Evolutionary conservation across 371 early-diverging fungal genomes (phyloP), one percentile per base, ranked within the genome.

Genomic region (Fennellomyces sp.): DNA sequence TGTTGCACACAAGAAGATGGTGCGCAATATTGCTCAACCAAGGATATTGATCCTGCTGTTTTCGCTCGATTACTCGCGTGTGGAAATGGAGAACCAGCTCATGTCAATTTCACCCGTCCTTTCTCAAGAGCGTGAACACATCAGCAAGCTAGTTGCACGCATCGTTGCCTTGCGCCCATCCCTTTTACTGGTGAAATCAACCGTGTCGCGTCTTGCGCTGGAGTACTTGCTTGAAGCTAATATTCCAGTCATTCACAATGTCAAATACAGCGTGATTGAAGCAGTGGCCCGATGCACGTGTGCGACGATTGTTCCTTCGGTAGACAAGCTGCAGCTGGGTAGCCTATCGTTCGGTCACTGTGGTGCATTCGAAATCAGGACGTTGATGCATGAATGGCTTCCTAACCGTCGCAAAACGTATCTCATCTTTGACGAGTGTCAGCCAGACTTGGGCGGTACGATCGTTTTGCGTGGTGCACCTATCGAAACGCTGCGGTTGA

Each of bases 1-100:
- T 62, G 81, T 97, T 8, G 92, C 93, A 0, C 97, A 98, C 70
- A 94, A 95, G 60, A 80, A 80, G 57, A 97, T 97, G 97, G 77
- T 87, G 11, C 77, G 83, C 2, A 72, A 73, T 11, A 69, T 94
- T 1, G 33, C 64, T 0, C 70, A 85, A 5, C 97, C 97, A 3
- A 84, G 90, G 8, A 92, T 98, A 31, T 67, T 97, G 60, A 85
- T 97, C 4, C 66, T 98, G 45, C 83, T 88, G 10, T 95, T 97
- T 61, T 87, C 95, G 0, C 78, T 98, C 47, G 95, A 95, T 52
- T 96, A 94, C 72, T 88, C 91, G 30, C 83, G 93, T 12, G 84
- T 87, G 0, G 91, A 92, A 29, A 89, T 88, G 31, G 91, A 92
- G 27, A 88, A 89, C 58, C 90, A 91, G 59, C 88, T 93, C 28